Evolutionary conservation across 768 basidiomycete genomes (phyloP).

Genomic region (Boletus rubroflammeus): DNA sequence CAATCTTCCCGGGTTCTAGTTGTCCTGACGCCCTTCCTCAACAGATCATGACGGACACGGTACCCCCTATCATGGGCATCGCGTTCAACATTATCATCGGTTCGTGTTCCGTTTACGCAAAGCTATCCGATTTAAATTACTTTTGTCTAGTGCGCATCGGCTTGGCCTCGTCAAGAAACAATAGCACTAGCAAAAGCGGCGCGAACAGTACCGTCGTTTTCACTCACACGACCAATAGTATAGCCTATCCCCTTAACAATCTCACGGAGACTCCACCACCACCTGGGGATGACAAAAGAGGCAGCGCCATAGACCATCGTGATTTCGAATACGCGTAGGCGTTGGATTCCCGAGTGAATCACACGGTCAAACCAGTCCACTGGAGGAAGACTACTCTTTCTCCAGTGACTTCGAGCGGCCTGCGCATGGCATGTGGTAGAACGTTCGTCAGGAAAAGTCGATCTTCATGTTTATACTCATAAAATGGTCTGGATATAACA

Average conservation of each 20-base stretch:
- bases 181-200: not conserved
- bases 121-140: not conserved
- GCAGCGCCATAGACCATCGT: not conserved
- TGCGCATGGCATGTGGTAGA: not conserved
- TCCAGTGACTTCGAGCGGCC: not conserved
- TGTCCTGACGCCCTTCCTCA: not conserved
- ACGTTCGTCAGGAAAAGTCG: not conserved
- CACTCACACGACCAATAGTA: too few species aligned
- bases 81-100: constrained; percentile 9
- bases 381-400: not conserved
- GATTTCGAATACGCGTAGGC: not conserved
- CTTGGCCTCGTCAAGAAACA: not conserved
- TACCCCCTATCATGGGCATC: constrained; percentile 8
- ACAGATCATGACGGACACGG: constrained; percentile 7
- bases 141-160: not conserved
- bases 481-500: not conserved
- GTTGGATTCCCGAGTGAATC: not conserved
- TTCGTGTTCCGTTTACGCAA: not conserved
- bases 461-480: not conserved
- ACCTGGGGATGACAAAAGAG: not conserved
- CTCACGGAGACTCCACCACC: not conserved
- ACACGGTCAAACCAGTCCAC: not conserved
- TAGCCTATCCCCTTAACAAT: not conserved
- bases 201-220: not conserved
- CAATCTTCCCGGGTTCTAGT: not conserved